A percentile compares a stretch with the other conserved stretches of the same genome.
These are phyloP conservation scores for Aphanomyces stellatus DNA, from an alignment of 352 stramenopile species.

Conservation along the genomic window DNA sequence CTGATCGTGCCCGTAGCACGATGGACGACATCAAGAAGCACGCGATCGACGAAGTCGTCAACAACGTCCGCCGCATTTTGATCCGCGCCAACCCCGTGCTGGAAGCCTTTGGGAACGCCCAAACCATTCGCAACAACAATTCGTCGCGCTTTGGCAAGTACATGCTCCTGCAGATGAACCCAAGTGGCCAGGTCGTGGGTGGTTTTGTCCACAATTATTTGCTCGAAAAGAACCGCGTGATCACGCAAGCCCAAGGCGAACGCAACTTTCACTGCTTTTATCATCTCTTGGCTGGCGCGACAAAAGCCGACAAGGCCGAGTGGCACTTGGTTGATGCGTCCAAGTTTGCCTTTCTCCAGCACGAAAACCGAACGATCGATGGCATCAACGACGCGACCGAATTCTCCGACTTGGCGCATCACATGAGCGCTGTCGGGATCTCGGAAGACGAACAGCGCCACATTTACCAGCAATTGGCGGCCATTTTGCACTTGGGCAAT, in stretches of 20 bases:
- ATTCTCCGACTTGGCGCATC: conserved; percentile 23
- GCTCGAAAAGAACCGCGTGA: conserved; percentile 87
- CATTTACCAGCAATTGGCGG: conserved; percentile 71
- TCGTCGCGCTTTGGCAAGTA: conserved; percentile 81
- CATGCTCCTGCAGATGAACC: conserved; percentile 81
- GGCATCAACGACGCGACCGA: conserved; percentile 68
- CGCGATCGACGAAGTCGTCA: conserved; percentile 21
- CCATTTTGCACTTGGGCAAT: conserved; percentile 81
- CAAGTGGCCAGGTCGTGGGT: conserved; percentile 66
- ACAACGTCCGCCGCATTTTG: conserved; percentile 21
- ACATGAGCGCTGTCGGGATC: conserved; percentile 49
- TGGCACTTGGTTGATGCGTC: conserved; percentile 46
- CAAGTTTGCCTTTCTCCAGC: conserved; percentile 53
- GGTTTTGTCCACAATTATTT: conserved; percentile 86
- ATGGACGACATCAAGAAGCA: conserved; percentile 36
- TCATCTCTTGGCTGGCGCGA: conserved; percentile 77
- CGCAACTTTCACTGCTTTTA: conserved; percentile 94
- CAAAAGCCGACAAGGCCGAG: conserved; percentile 33
- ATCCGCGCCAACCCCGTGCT: conserved; percentile 57
- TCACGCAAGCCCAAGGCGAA: conserved; percentile 78
- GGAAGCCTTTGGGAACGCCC: conserved; percentile 76
- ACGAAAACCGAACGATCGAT: conserved; percentile 44
- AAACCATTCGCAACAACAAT: conserved; percentile 87
- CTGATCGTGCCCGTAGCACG: background rate
- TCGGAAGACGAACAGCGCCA: conserved; percentile 51